These are phyloP conservation scores for Lentinula lateritia DNA, from an alignment of 768 basidiomycete genomes.

Conservation along the genomic window DNA sequence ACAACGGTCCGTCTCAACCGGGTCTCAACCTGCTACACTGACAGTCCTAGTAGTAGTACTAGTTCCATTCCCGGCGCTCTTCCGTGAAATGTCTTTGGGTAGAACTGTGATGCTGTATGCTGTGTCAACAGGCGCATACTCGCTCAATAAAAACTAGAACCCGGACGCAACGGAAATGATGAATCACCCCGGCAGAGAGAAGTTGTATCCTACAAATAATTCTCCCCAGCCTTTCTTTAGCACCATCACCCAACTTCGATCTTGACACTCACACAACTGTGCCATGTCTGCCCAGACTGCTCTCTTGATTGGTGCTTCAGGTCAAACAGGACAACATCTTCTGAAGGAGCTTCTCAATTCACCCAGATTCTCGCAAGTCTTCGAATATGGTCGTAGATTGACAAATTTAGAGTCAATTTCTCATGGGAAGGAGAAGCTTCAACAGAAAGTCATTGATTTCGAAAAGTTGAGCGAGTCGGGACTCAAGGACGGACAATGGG, in stretches of 20 bases:
- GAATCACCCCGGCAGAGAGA: background rate
- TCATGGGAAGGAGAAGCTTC: conserved; percentile 49
- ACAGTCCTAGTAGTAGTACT: too few relatives aligned
- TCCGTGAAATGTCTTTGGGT: too few relatives aligned
- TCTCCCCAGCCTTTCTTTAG: background rate
- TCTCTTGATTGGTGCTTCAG: conserved; percentile 74
- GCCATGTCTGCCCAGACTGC: conserved; percentile 28
- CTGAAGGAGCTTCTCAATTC: conserved; percentile 58
- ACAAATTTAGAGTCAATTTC: conserved; percentile 36
- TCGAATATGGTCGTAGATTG: conserved; percentile 65
- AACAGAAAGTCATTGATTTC: conserved; percentile 64
- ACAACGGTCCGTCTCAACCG: too few relatives aligned
- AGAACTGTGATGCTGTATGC: too few relatives aligned
- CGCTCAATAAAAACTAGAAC: too few relatives aligned
- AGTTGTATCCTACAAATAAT: too few relatives aligned
- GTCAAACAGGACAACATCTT: conserved; percentile 58
- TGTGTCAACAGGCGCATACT: too few relatives aligned
- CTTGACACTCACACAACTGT: too few relatives aligned
- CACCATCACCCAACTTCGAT: background rate
- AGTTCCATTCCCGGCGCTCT: too few relatives aligned
- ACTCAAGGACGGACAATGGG: conserved; percentile 56
- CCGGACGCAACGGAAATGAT: background rate
- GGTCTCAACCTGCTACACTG: too few relatives aligned
- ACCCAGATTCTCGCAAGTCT: conserved; percentile 50
- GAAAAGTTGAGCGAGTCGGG: conserved; percentile 53